Evolutionary conservation across 2,329 filamentous ascomycete genomes (phyloP).

Genomic region (Neofusicoccum cordaticola): DNA sequence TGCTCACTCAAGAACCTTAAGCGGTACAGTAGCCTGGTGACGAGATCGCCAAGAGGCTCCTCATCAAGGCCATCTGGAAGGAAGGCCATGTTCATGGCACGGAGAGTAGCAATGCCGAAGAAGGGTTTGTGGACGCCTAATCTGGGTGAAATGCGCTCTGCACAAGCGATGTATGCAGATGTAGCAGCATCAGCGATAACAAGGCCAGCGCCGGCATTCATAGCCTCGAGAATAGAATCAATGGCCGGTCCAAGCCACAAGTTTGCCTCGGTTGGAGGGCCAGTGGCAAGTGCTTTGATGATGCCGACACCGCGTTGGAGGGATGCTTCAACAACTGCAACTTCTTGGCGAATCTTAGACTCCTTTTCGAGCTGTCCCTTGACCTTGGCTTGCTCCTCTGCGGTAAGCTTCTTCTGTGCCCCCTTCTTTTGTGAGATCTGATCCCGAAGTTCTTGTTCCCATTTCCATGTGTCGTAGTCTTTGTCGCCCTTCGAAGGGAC

Average conservation of each 20-base stretch:
- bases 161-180: slow-evolving; percentile 74
- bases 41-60: slow-evolving; percentile 78
- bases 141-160: slow-evolving; percentile 69
- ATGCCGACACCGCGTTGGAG: slow-evolving; percentile 83
- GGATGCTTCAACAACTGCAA: slow-evolving; percentile 66
- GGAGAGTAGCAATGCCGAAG: slow-evolving; percentile 81
- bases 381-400: slow-evolving; percentile 86
- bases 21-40: slow-evolving; percentile 87
- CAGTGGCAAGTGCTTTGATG: slow-evolving; percentile 75
- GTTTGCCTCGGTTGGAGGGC: slow-evolving; percentile 83
- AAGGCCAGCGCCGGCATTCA: slow-evolving; percentile 76
- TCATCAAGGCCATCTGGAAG: slow-evolving; percentile 69
- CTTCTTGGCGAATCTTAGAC: slow-evolving; percentile 69
- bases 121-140: slow-evolving; percentile 77
- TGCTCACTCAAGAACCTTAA: slow-evolving; percentile 89
- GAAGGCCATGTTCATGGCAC: slow-evolving; percentile 71
- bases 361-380: slow-evolving; percentile 90
- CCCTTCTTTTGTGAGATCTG: slow-evolving; percentile 94
- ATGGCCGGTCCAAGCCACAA: slow-evolving; percentile 86
- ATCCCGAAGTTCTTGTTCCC: slow-evolving; percentile 87
- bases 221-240: slow-evolving; percentile 66
- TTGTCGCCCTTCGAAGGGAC: slow-evolving; percentile 85
- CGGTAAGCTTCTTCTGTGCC: slow-evolving; percentile 80
- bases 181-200: slow-evolving; percentile 79
- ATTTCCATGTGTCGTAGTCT: slow-evolving; percentile 93